Evolutionary conservation across 345 rosid genomes (phyloP).

Genomic region (Fremontodendron californicum): DNA sequence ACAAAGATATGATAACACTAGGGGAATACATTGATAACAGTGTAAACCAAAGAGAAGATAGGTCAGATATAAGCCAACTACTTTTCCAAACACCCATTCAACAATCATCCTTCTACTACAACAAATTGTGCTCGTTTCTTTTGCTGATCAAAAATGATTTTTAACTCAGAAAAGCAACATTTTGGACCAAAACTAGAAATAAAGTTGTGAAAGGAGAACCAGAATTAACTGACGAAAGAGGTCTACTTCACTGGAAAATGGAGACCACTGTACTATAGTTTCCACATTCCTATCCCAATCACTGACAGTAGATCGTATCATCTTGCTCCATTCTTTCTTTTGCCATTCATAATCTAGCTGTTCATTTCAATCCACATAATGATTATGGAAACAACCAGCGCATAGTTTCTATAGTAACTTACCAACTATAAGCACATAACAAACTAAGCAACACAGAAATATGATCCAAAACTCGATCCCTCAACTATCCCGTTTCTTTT

Average conservation of each 20-base stretch:
- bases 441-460: background rate
- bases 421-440: background rate
- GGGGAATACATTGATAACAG: background rate
- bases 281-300: conserved; percentile 73
- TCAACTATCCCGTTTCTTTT: background rate
- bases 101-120: background rate
- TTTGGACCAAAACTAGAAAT: background rate
- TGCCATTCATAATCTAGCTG: conserved; percentile 77
- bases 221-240: conserved; percentile 67
- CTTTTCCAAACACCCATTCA: background rate
- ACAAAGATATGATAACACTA: background rate
- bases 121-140: background rate
- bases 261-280: conserved; percentile 78
- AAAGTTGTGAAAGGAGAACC: background rate
- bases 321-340: conserved; percentile 53
- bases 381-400: background rate
- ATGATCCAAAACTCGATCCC: background rate
- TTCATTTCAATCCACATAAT: conserved; percentile 20
- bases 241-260: conserved; percentile 71
- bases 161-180: background rate
- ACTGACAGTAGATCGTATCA: conserved; percentile 40
- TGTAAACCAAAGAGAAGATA: background rate
- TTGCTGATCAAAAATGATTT: background rate
- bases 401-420: background rate
- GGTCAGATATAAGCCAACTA: conserved; percentile 1